Conservation (phyloP, 352 stramenopile species). For the Globisporangium nunn region DNA sequence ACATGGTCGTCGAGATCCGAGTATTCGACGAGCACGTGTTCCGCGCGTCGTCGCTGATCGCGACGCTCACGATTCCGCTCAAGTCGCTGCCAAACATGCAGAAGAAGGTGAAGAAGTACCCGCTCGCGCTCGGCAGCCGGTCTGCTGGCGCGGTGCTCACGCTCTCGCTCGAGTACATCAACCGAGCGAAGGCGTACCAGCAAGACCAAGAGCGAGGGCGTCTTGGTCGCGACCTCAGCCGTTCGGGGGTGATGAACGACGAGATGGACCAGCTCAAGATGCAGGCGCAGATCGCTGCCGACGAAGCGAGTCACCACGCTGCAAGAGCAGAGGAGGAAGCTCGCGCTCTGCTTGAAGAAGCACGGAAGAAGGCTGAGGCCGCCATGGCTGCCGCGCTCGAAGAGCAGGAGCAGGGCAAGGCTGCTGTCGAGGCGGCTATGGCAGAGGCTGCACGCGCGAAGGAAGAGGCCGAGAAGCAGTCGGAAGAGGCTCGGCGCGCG, state of each 20-base stretch:
- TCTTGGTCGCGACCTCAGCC: constrained; percentile 49
- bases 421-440: constrained; percentile 78
- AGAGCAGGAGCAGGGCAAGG: constrained; percentile 75
- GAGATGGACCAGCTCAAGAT: constrained; percentile 81
- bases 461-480: constrained; percentile 75
- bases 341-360: constrained; percentile 63
- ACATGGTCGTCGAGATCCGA: constrained; percentile 80
- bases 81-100: constrained; percentile 82
- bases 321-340: constrained; percentile 68
- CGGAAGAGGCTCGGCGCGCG: constrained; percentile 59
- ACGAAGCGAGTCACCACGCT: constrained; percentile 72
- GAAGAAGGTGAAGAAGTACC: constrained; percentile 80
- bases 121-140: constrained; percentile 68
- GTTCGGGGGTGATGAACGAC: constrained; percentile 66
- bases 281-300: constrained; percentile 71
- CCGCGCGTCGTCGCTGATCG: constrained; percentile 60
- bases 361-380: constrained; percentile 71
- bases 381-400: constrained; percentile 75
- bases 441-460: constrained; percentile 72
- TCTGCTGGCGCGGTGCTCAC: constrained; percentile 73
- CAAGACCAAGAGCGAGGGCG: constrained; percentile 59
- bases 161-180: constrained; percentile 76
- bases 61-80: constrained; percentile 69
- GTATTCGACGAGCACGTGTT: constrained; percentile 83
- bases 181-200: constrained; percentile 75